Conservation (phyloP, 2,329 filamentous ascomycete genomes). For the Sarocladiaceae sp. region DNA sequence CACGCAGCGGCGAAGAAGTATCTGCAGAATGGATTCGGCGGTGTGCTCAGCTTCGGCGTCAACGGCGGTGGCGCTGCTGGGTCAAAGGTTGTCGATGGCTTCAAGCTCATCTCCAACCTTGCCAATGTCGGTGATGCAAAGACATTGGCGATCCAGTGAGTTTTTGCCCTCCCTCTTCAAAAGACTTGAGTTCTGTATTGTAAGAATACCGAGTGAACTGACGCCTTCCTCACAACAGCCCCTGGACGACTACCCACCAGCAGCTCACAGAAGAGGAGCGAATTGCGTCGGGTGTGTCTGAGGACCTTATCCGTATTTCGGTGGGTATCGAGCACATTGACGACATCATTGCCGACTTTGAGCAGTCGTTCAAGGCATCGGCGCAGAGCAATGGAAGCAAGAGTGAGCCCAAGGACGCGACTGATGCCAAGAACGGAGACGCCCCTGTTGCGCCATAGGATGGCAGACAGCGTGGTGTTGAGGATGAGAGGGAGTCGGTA, state of each 20-base stretch:
- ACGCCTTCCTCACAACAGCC: conserved; percentile 29
- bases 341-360: conserved; percentile 93
- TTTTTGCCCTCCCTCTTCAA: conserved; percentile 8
- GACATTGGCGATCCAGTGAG: conserved; percentile 78
- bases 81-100: conserved; percentile 82
- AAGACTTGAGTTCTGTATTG: no score
- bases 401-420: conserved; percentile 11
- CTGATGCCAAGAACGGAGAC: conserved; percentile 30
- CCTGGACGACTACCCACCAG: conserved; percentile 92
- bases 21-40: conserved; percentile 75
- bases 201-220: not conserved
- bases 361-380: conserved; percentile 73
- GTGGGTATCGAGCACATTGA: conserved; percentile 96
- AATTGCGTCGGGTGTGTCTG: conserved; percentile 72
- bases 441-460: conserved; percentile 24
- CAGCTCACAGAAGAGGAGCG: conserved; percentile 82
- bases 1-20: conserved; percentile 83
- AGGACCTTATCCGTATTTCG: conserved; percentile 90
- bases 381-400: conserved; percentile 27
- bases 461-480: not conserved
- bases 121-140: conserved; percentile 96
- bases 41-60: conserved; percentile 88
- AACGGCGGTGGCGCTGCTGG: conserved; percentile 83
- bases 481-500: not conserved
- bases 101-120: conserved; percentile 92